Conservation (phyloP, 805 yeast species). For the Alloascoidea hylecoeti region DNA sequence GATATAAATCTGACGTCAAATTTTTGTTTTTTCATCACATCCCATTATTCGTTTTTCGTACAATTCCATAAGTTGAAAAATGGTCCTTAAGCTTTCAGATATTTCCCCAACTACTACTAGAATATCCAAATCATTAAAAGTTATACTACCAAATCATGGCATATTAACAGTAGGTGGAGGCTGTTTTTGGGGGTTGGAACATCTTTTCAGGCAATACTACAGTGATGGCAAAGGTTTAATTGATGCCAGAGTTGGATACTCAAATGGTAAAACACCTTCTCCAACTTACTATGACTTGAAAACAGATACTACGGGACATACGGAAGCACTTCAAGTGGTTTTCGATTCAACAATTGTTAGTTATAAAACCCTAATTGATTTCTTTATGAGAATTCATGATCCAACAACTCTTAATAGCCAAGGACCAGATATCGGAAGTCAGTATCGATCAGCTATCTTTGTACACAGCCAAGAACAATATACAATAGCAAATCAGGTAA, state of each 20-base stretch:
- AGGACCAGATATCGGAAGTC: constrained; percentile 84
- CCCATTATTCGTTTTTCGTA: too few relatives aligned
- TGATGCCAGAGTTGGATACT: constrained; percentile 80
- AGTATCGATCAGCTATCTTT: constrained; percentile 78
- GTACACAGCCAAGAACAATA: constrained; percentile 39
- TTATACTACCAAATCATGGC: too few relatives aligned
- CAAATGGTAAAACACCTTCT: constrained; percentile 48
- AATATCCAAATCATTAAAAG: too few relatives aligned
- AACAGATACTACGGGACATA: constrained; percentile 60
- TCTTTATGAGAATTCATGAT: constrained; percentile 87
- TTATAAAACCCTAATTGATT: constrained; percentile 52
- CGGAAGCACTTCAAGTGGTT: constrained; percentile 75
- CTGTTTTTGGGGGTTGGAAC: constrained; percentile 88
- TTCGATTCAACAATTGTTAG: constrained; percentile 58
- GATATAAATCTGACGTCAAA: too few relatives aligned
- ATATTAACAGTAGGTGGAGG: constrained; percentile 22
- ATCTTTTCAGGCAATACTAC: constrained; percentile 61
- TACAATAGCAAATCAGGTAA: constrained; percentile 25
- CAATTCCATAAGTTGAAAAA: too few relatives aligned
- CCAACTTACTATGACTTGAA: constrained; percentile 69
- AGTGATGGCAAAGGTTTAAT: constrained; percentile 43
- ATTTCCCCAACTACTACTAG: too few relatives aligned
- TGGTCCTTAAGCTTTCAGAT: too few relatives aligned
- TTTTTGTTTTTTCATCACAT: too few relatives aligned
- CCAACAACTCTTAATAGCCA: constrained; percentile 77